Conservation (phyloP, 2,329 filamentous ascomycete genomes). For the Leptographium lundbergii region DNA sequence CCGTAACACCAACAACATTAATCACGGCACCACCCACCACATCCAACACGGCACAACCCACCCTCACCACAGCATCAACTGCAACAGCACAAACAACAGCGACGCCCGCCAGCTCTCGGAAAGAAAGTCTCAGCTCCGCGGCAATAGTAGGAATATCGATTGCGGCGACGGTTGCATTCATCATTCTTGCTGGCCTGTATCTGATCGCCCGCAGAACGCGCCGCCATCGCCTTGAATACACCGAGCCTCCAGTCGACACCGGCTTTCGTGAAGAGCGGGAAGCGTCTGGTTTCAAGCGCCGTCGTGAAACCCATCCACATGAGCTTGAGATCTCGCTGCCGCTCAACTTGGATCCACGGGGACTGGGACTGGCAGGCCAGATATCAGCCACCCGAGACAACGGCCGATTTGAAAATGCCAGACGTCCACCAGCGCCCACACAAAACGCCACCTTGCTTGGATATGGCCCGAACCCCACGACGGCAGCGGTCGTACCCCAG, state of each 20-base stretch:
- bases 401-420: neutral
- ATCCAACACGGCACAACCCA: neutral
- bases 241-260: neutral
- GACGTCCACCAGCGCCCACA: neutral
- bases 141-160: constrained; percentile 38
- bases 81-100: neutral
- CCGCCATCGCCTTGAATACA: constrained; percentile 4
- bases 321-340: neutral
- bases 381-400: neutral
- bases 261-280: neutral
- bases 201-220: constrained; percentile 24
- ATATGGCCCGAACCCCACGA: neutral
- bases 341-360: neutral
- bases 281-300: neutral
- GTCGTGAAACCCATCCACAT: neutral
- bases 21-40: neutral
- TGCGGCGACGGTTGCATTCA: constrained; percentile 35
- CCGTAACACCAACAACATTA: neutral
- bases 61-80: no score
- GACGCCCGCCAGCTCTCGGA: neutral
- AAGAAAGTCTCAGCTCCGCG: neutral
- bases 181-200: constrained; percentile 35
- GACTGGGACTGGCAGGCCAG: neutral
- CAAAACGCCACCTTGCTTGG: neutral
- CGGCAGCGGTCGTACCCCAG: neutral